phyloP scores from a whole-genome alignment of 305 asterid species.

The Fraxinus floribunda region DNA sequence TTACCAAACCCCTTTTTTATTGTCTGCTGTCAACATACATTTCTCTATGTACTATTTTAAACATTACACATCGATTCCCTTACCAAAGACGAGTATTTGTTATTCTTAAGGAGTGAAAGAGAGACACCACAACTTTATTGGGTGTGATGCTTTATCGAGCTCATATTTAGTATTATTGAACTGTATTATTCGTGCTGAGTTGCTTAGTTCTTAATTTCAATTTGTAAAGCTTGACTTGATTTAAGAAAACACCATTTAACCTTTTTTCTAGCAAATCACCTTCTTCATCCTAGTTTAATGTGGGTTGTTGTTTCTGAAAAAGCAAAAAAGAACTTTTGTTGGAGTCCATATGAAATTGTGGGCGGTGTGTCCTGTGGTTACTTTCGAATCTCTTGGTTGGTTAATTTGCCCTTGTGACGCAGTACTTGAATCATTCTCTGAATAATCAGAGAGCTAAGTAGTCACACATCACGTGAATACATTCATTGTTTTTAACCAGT shows the following conservation, averaged over 20 bases:
- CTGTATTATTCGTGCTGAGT: background rate
- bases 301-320: background rate
- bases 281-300: background rate
- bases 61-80: background rate
- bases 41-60: background rate
- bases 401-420: background rate
- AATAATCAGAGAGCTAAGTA: background rate
- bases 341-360: background rate
- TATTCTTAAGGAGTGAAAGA: background rate
- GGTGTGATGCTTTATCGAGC: background rate
- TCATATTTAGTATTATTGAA: background rate
- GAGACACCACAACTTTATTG: background rate
- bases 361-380: background rate
- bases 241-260: background rate
- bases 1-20: background rate
- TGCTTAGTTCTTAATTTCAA: background rate
- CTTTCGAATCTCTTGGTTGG: background rate
- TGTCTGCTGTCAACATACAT: background rate
- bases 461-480: background rate
- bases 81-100: background rate
- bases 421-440: background rate
- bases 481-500: background rate
- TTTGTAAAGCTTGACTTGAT: background rate
- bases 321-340: background rate
- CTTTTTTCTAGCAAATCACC: background rate